Conservation (phyloP, 176 grass and related monocot genomes). For the Triticum urartu region DNA sequence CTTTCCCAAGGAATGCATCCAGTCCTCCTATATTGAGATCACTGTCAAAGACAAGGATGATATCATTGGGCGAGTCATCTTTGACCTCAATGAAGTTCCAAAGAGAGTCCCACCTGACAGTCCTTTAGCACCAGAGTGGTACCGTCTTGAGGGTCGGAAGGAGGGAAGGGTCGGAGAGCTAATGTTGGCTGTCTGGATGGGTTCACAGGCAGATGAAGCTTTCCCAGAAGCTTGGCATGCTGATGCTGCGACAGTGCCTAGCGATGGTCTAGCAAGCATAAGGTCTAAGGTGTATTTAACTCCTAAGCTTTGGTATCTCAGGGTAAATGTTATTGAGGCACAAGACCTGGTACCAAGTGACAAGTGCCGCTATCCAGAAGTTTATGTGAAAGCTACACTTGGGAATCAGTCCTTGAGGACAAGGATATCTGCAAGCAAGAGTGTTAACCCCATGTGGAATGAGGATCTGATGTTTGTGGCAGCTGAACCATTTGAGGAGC, state of each 20-base stretch:
- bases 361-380: constrained; percentile 42
- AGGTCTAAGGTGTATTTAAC: constrained; percentile 70
- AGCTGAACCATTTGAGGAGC: constrained; percentile 62
- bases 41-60: constrained; percentile 60
- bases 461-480: constrained; percentile 76
- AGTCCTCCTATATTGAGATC: constrained; percentile 41
- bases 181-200: constrained; percentile 68
- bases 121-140: constrained; percentile 61
- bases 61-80: constrained; percentile 49
- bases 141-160: constrained; percentile 46
- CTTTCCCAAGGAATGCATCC: constrained; percentile 60
- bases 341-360: constrained; percentile 56
- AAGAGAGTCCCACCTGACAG: constrained; percentile 72
- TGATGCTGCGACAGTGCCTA: constrained; percentile 54
- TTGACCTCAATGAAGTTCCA: constrained; percentile 59
- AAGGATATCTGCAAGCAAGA: constrained; percentile 37
- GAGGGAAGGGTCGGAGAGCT: constrained; percentile 51
- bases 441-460: constrained; percentile 61
- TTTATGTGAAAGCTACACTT: constrained; percentile 56
- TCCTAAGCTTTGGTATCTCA: constrained; percentile 71
- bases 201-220: constrained; percentile 55
- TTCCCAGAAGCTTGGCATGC: constrained; percentile 75
- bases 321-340: constrained; percentile 62
- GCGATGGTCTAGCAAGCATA: constrained; percentile 54
- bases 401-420: constrained; percentile 52